Percentiles rank a stretch among this genome's conserved stretches.
These are phyloP conservation scores for Candida stauntonica DNA, from an alignment of 805 yeast genomes.

Conservation along the genomic window DNA sequence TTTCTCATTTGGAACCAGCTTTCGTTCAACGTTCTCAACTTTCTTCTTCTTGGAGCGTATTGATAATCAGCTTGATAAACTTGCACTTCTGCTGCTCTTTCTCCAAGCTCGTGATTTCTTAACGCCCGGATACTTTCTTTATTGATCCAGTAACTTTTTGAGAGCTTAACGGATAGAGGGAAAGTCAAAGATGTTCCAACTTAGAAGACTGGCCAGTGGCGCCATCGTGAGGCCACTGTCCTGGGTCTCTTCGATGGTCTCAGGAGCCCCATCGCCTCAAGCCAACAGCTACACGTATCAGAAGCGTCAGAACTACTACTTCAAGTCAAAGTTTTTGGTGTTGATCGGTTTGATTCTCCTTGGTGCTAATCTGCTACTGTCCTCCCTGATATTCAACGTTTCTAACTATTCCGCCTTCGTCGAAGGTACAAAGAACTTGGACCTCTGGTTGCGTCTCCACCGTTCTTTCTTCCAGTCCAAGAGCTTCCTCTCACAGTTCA, in stretches of 20 bases:
- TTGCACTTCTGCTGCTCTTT: too few relatives aligned
- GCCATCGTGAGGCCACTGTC: slow-evolving; percentile 5
- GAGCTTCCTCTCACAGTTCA: slow-evolving; percentile 20
- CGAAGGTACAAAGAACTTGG: slow-evolving; percentile 17
- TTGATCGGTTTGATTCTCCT: slow-evolving; percentile 21
- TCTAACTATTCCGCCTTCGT: slow-evolving; percentile 21
- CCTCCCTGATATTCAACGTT: slow-evolving; percentile 18
- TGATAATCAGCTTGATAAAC: too few relatives aligned
- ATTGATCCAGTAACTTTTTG: too few relatives aligned
- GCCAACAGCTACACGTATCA: slow-evolving; percentile 4
- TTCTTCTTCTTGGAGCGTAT: too few relatives aligned
- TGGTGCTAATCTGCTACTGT: slow-evolving; percentile 18
- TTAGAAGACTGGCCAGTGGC: slow-evolving; percentile 5
- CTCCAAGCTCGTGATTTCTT: too few relatives aligned
- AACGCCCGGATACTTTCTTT: too few relatives aligned
- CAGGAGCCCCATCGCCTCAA: slow-evolving; percentile 2
- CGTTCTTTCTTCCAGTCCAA: slow-evolving; percentile 20
- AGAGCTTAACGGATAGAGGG: too few relatives aligned
- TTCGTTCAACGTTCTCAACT: too few relatives aligned
- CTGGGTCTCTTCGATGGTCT: slow-evolving; percentile 3
- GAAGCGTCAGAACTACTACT: slow-evolving; percentile 15
- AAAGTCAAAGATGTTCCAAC: slow-evolving; percentile 6
- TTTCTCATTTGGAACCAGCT: neutral
- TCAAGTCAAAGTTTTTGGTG: slow-evolving; percentile 23
- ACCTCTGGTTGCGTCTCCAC: slow-evolving; percentile 18